Base-by-base conservation (phyloP, 2,329 filamentous ascomycete species). In the Stagonosporopsis rhizophila region DNA sequence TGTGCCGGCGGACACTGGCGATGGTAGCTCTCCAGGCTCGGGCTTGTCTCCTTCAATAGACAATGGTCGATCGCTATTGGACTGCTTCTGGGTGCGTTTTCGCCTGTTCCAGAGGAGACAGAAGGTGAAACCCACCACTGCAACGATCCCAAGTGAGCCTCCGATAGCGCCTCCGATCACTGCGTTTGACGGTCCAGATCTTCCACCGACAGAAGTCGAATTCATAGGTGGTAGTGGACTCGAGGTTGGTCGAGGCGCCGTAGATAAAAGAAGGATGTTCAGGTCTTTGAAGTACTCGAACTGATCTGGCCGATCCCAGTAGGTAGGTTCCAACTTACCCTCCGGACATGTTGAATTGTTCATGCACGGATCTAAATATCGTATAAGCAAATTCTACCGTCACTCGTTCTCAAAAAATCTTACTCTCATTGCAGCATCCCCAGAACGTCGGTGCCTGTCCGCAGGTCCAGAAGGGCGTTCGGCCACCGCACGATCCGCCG, bases 391-490 rank as follows among this genome's bases (percentile, higher is more conserved):
- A 72, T 64, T 11, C 8, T 22, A 19, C 11, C 6, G 8, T 6
- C 17, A 3, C 20, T 5, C n/a, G 5, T 11, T 9, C 17, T 30
- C 6, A 28, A 2, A 17, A 9, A 19, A 5, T n/a, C 22, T 30
- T 19, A 38, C 15, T 8, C 2, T 27, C 42, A 9, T 44, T 37
- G 7, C n/a, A 44, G 17, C 7, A 44, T 15, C 22, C 14, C 49
- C 49, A 52, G 54, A 78, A 78, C 0, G 65, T 60, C 3, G 54
- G 53, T 2, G 54, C 54, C 25, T 52, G 65, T 11, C 64, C 47
- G 60, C 76, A 78, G 1, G 74, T 77, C 56, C 70, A 78, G 68
- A 76, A 77, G 0, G 39, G 37, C 25, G 51, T 58, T 1, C 58
- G 52, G 2, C 56, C 52, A 8, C 56, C 55, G 28, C 75, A 78